phyloP scores from a whole-genome alignment of 345 rosid genomes.

The Eucalyptus regnans region DNA sequence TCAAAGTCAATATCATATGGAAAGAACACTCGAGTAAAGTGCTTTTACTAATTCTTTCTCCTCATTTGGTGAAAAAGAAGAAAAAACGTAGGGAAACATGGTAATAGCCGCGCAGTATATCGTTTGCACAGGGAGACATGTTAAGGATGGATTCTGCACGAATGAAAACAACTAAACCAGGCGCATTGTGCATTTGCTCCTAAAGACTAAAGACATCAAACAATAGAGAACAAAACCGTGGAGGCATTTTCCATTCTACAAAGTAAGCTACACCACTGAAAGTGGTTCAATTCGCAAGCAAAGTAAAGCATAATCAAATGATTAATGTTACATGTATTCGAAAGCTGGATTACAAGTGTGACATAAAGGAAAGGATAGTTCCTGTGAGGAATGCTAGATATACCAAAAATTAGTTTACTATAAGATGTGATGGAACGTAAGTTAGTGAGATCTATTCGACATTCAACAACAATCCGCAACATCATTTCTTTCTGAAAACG shows the following conservation, averaged over 20 bases:
- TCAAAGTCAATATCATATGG: background rate
- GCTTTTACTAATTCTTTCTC: background rate
- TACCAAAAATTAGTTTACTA: background rate
- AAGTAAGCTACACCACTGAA: background rate
- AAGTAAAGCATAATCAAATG: background rate
- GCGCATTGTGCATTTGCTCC: background rate
- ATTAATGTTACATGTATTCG: background rate
- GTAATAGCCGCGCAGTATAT: background rate
- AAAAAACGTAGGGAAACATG: background rate
- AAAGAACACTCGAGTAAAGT: background rate
- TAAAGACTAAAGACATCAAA: background rate
- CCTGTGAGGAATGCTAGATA: background rate
- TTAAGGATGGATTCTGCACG: background rate
- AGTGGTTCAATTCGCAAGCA: background rate
- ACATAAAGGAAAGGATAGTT: background rate
- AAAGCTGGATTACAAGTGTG: background rate
- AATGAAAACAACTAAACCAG: background rate
- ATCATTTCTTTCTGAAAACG: background rate
- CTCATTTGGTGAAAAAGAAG: background rate
- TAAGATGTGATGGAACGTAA: background rate
- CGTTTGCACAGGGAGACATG: background rate
- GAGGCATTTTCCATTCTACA: background rate
- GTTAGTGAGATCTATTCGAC: background rate
- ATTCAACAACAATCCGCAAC: background rate
- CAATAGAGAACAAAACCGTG: background rate